phyloP scores from a whole-genome alignment of 164 flowering plant genomes.

The Nymphaea thermarum region DNA sequence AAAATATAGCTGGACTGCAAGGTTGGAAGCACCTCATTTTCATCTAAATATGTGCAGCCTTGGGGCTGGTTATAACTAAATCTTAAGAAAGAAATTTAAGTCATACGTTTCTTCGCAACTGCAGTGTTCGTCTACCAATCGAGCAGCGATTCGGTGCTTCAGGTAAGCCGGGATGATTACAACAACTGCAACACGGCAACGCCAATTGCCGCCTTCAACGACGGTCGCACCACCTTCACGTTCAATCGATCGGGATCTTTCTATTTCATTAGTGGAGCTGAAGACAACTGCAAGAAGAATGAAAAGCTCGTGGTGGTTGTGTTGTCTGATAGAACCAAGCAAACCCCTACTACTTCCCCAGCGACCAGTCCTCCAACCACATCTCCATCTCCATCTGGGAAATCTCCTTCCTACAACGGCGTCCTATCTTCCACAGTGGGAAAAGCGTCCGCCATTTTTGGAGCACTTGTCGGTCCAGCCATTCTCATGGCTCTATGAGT shows the following conservation, averaged over 20 bases:
- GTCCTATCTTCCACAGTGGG: no score
- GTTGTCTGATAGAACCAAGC: slow-evolving; percentile 51
- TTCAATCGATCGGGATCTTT: slow-evolving; percentile 55
- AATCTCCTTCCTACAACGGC: neutral
- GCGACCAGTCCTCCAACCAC: slow-evolving; percentile 21
- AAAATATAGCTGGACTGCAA: no score
- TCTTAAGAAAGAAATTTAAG: no score
- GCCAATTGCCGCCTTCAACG: slow-evolving; percentile 28
- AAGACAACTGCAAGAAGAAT: slow-evolving; percentile 57
- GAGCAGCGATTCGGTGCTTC: slow-evolving; percentile 58
- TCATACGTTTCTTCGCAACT: no score
- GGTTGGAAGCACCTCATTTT: no score
- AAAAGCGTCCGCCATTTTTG: no score
- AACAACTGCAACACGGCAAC: slow-evolving; percentile 46
- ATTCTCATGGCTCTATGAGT: no score
- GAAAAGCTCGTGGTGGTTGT: slow-evolving; percentile 62
- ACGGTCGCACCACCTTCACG: slow-evolving; percentile 54
- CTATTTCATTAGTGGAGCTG: slow-evolving; percentile 75
- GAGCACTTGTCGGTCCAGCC: no score
- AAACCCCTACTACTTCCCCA: slow-evolving; percentile 9
- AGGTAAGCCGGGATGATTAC: slow-evolving; percentile 43
- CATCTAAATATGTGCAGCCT: no score
- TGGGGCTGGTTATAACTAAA: no score
- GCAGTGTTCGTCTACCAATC: slow-evolving; percentile 33
- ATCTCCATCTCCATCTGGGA: neutral